Evolutionary conservation across 1,139 yeast species (phyloP).

Genomic region (Hemisphaericaspora subhashii): DNA sequence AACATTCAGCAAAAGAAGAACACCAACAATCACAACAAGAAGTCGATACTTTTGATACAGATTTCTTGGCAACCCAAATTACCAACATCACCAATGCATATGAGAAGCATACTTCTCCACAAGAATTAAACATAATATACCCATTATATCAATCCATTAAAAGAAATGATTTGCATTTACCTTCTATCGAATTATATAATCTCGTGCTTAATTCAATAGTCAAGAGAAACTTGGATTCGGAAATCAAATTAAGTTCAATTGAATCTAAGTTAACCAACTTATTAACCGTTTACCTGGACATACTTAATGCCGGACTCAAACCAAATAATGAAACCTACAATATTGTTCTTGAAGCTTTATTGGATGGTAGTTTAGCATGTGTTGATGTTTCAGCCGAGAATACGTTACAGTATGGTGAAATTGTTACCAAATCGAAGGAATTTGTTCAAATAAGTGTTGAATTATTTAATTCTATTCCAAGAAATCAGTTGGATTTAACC

Average conservation of each 20-base stretch:
- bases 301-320: constrained; percentile 45
- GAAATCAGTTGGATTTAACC: constrained; percentile 27
- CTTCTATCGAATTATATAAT: constrained; percentile 37
- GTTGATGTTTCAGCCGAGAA: constrained; percentile 12
- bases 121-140: constrained; percentile 34
- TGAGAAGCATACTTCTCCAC: constrained; percentile 16
- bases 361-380: constrained; percentile 46
- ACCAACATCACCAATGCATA: constrained; percentile 20
- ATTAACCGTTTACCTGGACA: constrained; percentile 66
- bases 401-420: constrained; percentile 23
- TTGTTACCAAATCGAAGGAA: constrained; percentile 53
- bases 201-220: constrained; percentile 36
- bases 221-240: constrained; percentile 28
- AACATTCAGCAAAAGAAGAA: not conserved
- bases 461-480: constrained; percentile 48
- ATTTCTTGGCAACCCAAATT: constrained; percentile 25
- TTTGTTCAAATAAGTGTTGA: constrained; percentile 65
- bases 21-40: constrained; percentile 3
- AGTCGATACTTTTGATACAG: constrained; percentile 20
- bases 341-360: constrained; percentile 49
- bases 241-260: constrained; percentile 24
- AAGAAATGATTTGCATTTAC: constrained; percentile 35
- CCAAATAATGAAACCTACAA: constrained; percentile 58
- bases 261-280: constrained; percentile 54
- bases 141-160: constrained; percentile 46